Percentiles rank a stretch among this genome's conserved stretches.
These are phyloP conservation scores for Geoglossum cookeanum DNA, from an alignment of 2,329 filamentous ascomycete species.

Conservation along the genomic window DNA sequence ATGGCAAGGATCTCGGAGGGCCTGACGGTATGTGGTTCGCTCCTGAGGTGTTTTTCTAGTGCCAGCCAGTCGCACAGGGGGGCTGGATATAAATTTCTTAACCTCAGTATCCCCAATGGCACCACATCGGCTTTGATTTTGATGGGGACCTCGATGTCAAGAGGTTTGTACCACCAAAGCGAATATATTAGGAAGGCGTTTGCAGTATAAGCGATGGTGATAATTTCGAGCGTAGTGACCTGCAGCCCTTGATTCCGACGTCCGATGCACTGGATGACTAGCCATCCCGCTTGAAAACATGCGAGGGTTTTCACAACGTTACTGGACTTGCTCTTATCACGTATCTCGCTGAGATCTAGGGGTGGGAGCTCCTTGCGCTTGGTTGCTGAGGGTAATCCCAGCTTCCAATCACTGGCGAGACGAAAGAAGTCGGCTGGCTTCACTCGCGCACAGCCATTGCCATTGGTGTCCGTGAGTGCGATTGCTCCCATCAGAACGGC, in stretches of 20 bases:
- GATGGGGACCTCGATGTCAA: background rate
- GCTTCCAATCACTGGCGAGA: background rate
- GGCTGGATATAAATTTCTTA: too few relatives aligned
- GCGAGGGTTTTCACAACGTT: constrained; percentile 4
- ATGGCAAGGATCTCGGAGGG: too few relatives aligned
- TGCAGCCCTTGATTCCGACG: background rate
- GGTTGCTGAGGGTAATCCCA: background rate
- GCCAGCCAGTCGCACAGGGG: too few relatives aligned
- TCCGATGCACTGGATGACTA: constrained; percentile 4
- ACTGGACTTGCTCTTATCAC: constrained; percentile 5
- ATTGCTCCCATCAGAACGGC: background rate
- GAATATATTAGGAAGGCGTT: background rate
- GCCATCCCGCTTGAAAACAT: constrained; percentile 5
- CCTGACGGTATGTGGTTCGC: too few relatives aligned
- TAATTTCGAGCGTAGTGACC: background rate
- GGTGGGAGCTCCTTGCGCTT: background rate
- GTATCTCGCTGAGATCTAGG: background rate
- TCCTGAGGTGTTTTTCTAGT: too few relatives aligned
- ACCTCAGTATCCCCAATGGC: too few relatives aligned
- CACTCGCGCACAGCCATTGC: background rate
- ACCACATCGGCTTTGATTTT: too few relatives aligned
- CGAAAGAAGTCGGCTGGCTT: background rate
- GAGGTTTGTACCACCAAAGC: background rate
- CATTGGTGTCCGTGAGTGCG: too few relatives aligned
- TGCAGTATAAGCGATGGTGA: background rate